Base-by-base conservation (phyloP, 805 yeast genomes). In the Pichia cabralensis region DNA sequence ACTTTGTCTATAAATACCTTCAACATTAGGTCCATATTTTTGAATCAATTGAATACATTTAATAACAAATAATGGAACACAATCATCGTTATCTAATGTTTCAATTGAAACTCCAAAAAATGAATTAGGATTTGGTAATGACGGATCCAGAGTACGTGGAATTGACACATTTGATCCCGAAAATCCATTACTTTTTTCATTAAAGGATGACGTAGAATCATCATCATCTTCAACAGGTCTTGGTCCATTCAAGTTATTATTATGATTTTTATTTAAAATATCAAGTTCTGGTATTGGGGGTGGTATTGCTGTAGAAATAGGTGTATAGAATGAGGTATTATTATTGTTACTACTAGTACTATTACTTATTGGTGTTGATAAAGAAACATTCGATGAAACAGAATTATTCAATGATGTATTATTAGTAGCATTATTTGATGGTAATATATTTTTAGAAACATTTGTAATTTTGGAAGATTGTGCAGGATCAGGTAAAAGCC, bases 41-140 rank as follows among this genome's bases (percentile, higher is more conserved):
- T 92, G 97, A 23, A 92, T 76, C 7, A 88, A 79, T 43, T 77
- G 79, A 33, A 89, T 81, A 64, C 96, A 88, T 51, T 79, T 83
- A 43, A 79, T 77, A 9, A 92, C 98, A 31, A 92, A 72, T 13
- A 80, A 69, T 2, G 99, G 99, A 5, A 92, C 96, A 56, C 83
- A 79, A 44, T 84, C 95, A 35, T 86, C 89, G 42, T 94, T 96
- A 41, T 77, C 80, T 14, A 86, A 74, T 28, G 84, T 60, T 39
- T 80, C 94, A n/a, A 92, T 66, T 1, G 94, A 79, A 0, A 79
- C 75, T 0, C 96, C 96, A 58, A 84, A 92, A 0, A 94, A 76
- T 23, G 28, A 33, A 19, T 26, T 34, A 8, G 13, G 26, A n/a
- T n/a, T n/a, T n/a, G n/a, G n/a, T n/a, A n/a, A n/a, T n/a, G n/a